These are phyloP conservation scores for Platismatia glauca DNA, from an alignment of 495 filamentous ascomycete genomes.

Conservation along the genomic window DNA sequence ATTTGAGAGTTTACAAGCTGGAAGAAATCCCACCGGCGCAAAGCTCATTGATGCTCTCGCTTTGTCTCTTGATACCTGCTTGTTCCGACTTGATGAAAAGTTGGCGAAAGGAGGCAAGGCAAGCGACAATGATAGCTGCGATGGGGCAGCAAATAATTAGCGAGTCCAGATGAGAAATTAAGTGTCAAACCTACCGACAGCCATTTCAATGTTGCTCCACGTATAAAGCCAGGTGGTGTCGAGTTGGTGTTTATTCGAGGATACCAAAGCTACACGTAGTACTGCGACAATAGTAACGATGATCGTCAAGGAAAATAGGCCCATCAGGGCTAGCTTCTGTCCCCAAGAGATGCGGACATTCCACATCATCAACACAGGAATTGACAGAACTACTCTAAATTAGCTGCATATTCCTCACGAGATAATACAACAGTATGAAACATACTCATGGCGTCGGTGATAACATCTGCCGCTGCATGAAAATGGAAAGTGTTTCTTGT, in stretches of 20 bases:
- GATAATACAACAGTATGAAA: background rate
- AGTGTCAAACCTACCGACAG: conserved; percentile 16
- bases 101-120: conserved; percentile 17
- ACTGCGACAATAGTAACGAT: conserved; percentile 26
- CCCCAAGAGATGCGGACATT: conserved; percentile 20
- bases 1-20: background rate
- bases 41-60: too few species aligned
- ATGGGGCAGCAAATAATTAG: background rate
- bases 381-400: conserved; percentile 1
- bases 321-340: conserved; percentile 24
- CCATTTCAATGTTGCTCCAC: conserved; percentile 29
- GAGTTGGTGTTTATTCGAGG: conserved; percentile 12
- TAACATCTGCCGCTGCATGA: background rate
- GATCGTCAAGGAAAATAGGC: conserved; percentile 25
- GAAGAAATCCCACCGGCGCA: background rate
- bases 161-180: background rate
- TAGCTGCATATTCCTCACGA: background rate
- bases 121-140: conserved; percentile 14
- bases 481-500: background rate
- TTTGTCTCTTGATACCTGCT: background rate
- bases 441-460: conserved; percentile 3
- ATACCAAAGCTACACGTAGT: conserved; percentile 23
- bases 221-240: conserved; percentile 27
- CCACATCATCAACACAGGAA: conserved; percentile 23
- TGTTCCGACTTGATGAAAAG: conserved; percentile 11